Base-by-base conservation (phyloP, 495 filamentous ascomycete species). In the Penicillium simplicissimum region DNA sequence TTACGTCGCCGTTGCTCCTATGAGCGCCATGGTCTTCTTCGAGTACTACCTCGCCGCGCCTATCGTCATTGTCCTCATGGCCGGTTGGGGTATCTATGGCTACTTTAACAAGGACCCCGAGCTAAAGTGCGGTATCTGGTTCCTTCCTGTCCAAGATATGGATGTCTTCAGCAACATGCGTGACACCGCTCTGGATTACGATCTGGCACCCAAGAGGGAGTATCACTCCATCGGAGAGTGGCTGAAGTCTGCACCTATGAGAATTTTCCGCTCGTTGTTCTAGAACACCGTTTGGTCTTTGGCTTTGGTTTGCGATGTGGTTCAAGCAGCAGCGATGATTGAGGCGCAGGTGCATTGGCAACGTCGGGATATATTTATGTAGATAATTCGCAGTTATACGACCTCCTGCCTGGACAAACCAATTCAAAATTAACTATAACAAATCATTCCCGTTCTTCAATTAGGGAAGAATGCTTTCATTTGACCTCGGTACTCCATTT, bases 11-110 rank as follows among this genome's bases (percentile, higher is more conserved):
- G 65, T 82, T 19, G 75, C 70, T 28, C 64, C 83, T 14, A 79
- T 74, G 58, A 71, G 77, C 51, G 84, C 78, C 2, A 67, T 84
- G 63, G 69, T 55, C n/a, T 90, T 89, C 80, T 91, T 91, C 77
- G 64, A 84, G 61, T 65, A 69, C 34, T 90, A 87, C 66, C 85
- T 90, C 10, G 85, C 87, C 3, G 70, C 77, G 6, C 82, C 82
- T 13, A 70, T 89, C 37, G 80, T 88, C 57, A 74, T 90, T 14
- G 57, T 52, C 17, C 69, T 81, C 13, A 79, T 76, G 62, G 17
- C 76, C 23, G 8, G 52, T 52, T 79, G 76, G 76, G 62, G 73
- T 8, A n/a, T 73, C n/a, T 76, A 68, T 43, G 64, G 61, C 11
- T 34, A 55, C 3, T 40, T 59, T 37, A 69, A 62, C 54, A 69